Evolutionary conservation across 2,329 filamentous ascomycete species (phyloP).

Genomic region (Trichophaea hybrida): DNA sequence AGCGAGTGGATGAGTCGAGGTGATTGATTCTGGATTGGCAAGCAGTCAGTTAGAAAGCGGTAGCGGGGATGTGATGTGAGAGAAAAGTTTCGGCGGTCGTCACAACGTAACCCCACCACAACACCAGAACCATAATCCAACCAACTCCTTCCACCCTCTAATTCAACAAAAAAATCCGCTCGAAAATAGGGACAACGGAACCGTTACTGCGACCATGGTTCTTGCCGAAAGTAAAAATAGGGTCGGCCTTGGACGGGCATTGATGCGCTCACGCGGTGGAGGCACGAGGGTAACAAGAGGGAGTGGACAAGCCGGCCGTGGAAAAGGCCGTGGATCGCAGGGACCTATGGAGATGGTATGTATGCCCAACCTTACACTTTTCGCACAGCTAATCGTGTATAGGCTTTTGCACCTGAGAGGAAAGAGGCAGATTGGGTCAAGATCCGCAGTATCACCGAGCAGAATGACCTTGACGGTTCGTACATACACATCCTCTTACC

Average conservation of each 20-base stretch:
- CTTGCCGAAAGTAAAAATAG: conserved; percentile 87
- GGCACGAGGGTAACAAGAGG: conserved; percentile 22
- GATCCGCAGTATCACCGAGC: conserved; percentile 97
- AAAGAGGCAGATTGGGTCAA: conserved; percentile 95
- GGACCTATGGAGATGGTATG: conserved; percentile 28
- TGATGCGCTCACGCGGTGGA: conserved; percentile 92
- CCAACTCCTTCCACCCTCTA: background rate
- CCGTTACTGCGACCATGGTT: conserved; percentile 40
- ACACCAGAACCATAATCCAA: background rate
- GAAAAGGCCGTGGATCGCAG: conserved; percentile 13
- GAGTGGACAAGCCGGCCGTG: conserved; percentile 12
- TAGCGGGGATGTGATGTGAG: background rate
- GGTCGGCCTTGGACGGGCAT: conserved; percentile 85
- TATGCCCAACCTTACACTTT: background rate
- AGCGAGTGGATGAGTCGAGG: background rate
- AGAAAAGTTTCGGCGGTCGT: background rate
- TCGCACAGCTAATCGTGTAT: background rate
- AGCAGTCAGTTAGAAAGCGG: background rate
- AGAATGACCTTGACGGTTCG: conserved; percentile 66
- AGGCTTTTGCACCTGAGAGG: conserved; percentile 53
- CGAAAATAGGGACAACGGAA: background rate
- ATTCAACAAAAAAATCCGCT: conserved; percentile 1
- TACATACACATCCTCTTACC: background rate
- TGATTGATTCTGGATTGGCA: background rate
- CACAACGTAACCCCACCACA: conserved; percentile 3